phyloP scores from a whole-genome alignment of 2,329 filamentous ascomycete species.

The Cercospora sp. region DNA sequence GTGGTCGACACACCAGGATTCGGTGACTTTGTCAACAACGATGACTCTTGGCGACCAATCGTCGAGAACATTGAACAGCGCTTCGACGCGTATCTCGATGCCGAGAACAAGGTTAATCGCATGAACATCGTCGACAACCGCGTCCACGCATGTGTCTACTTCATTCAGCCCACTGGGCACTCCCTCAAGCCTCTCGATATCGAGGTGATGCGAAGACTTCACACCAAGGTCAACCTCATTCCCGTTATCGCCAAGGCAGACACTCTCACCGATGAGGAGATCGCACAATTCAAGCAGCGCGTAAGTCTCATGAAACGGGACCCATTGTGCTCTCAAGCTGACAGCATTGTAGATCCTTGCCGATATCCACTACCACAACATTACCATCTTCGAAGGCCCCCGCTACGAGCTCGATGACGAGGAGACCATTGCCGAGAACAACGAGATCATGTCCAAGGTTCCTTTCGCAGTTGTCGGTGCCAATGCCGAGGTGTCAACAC shows the following conservation, averaged over 20 bases:
- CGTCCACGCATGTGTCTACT: conserved; percentile 98
- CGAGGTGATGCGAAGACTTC: conserved; percentile 97
- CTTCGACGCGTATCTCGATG: conserved; percentile 96
- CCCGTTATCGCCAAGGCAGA: conserved; percentile 99
- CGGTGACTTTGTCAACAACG: conserved; percentile 99
- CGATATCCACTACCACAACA: conserved; percentile 94
- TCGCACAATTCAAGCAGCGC: conserved; percentile 89
- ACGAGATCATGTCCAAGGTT: conserved; percentile 99
- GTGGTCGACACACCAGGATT: conserved; percentile 98
- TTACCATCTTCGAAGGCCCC: conserved; percentile 98
- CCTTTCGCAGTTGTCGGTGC: conserved; percentile 97
- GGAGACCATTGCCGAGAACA: conserved; percentile 99
- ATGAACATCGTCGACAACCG: conserved; percentile 99
- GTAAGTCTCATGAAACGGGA: conserved; percentile 57
- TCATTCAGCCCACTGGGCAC: conserved; percentile 98
- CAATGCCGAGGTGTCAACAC: conserved; percentile 86
- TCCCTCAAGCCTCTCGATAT: conserved; percentile 98
- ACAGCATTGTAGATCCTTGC: conserved; percentile 73
- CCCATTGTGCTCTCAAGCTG: conserved; percentile 18
- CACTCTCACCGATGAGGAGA: conserved; percentile 96
- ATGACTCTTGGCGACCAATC: conserved; percentile 98
- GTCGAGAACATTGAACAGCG: conserved; percentile 99
- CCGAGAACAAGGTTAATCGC: conserved; percentile 99
- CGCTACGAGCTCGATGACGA: conserved; percentile 98
- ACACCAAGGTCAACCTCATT: conserved; percentile 99